Percentiles rank a stretch among this genome's conserved stretches.
Conservation (phyloP, 2,329 filamentous ascomycete species). For the Microthyrium microscopicum region DNA sequence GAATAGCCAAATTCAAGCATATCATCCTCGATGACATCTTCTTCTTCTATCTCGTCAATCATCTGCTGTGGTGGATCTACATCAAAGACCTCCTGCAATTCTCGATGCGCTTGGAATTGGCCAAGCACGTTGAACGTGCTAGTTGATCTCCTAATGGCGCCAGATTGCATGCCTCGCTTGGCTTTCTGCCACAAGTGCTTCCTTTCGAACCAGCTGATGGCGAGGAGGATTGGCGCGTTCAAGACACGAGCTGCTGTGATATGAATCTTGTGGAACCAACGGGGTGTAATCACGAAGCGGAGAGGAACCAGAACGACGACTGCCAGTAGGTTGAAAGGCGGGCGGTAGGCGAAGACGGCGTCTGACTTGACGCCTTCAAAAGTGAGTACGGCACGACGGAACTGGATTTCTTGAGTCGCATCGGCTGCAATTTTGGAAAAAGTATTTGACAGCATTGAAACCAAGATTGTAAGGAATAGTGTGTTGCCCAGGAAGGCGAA, state of each 20-base stretch:
- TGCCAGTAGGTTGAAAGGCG: conserved; percentile 70
- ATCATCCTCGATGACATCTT: conserved; percentile 30
- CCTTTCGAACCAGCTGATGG: conserved; percentile 56
- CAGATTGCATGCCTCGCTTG: conserved; percentile 15
- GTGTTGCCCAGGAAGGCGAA: conserved; percentile 81
- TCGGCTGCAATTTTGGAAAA: conserved; percentile 65
- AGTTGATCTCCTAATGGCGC: conserved; percentile 24
- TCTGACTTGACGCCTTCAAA: conserved; percentile 77
- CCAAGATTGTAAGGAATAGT: conserved; percentile 73
- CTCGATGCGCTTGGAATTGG: conserved; percentile 53
- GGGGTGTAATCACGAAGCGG: conserved; percentile 59
- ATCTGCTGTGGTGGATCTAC: conserved; percentile 45
- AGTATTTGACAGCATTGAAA: conserved; percentile 73
- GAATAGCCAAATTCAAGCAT: conserved; percentile 4
- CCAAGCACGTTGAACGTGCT: conserved; percentile 48
- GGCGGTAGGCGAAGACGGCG: conserved; percentile 66
- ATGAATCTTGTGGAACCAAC: conserved; percentile 85
- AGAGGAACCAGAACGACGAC: conserved; percentile 58
- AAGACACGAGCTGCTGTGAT: conserved; percentile 57
- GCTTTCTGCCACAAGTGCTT: conserved; percentile 46
- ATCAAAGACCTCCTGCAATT: conserved; percentile 58
- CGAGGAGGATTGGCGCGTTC: conserved; percentile 57
- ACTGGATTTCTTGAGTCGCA: conserved; percentile 69
- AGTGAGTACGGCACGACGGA: conserved; percentile 62
- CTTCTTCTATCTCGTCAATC: conserved; percentile 29